Evolutionary conservation across 768 basidiomycete species (phyloP).

Genomic region (Kwoniella newhampshirensis): DNA sequence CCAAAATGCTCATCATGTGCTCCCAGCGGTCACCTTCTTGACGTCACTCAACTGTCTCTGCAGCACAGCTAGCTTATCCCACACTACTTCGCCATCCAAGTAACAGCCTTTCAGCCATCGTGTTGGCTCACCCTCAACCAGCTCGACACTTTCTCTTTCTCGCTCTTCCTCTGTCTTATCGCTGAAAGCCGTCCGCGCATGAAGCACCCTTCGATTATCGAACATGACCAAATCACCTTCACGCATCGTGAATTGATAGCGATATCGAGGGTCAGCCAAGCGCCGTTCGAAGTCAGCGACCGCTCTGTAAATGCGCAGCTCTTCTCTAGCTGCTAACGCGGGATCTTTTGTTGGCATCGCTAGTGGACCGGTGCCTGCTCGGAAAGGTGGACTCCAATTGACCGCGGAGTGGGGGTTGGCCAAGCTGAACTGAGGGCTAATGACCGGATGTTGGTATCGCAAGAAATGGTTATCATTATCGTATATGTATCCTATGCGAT

Average conservation of each 20-base stretch:
- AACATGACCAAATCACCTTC: conserved; percentile 89
- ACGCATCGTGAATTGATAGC: conserved; percentile 65
- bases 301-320: conserved; percentile 54
- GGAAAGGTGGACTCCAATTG: conserved; percentile 95
- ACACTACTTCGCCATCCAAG: conserved; percentile 62
- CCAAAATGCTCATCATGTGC: no score
- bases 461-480: conserved; percentile 85
- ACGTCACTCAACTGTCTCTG: conserved; percentile 5
- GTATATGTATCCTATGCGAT: conserved; percentile 83
- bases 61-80: conserved; percentile 50
- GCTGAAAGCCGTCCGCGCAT: conserved; percentile 78
- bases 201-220: conserved; percentile 85
- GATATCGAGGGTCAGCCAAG: conserved; percentile 60
- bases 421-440: conserved; percentile 58
- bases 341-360: not conserved
- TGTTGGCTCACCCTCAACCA: conserved; percentile 56
- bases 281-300: conserved; percentile 63
- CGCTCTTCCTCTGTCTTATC: conserved; percentile 50
- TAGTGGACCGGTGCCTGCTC: conserved; percentile 63
- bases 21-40: no score
- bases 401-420: conserved; percentile 60
- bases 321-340: conserved; percentile 8
- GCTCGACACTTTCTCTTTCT: conserved; percentile 44
- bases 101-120: conserved; percentile 85
- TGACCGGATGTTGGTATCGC: conserved; percentile 69